These are phyloP conservation scores for Neurospora africana DNA, from an alignment of 495 filamentous ascomycete genomes.

Conservation along the genomic window DNA sequence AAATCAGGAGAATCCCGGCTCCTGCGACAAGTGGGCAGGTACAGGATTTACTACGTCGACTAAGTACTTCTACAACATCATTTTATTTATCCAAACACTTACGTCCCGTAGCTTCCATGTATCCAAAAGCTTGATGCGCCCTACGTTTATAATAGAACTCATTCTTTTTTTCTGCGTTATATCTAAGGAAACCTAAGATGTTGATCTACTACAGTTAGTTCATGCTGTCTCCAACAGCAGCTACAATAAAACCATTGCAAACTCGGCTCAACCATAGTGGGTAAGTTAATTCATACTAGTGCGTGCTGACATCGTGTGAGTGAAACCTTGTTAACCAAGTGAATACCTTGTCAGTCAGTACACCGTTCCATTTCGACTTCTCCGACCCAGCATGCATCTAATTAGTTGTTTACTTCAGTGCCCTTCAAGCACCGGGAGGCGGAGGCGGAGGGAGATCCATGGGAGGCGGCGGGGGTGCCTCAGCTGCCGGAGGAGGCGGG, in stretches of 20 bases:
- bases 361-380: neutral
- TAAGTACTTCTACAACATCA: too few species aligned
- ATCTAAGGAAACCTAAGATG: neutral
- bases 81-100: too few species aligned
- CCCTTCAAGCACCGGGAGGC: slow-evolving; percentile 41
- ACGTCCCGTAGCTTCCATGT: too few species aligned
- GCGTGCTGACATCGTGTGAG: neutral
- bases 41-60: too few species aligned
- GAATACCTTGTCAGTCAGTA: neutral
- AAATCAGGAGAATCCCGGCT: neutral
- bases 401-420: neutral
- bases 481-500: slow-evolving; percentile 42
- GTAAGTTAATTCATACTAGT: neutral
- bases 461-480: slow-evolving; percentile 64
- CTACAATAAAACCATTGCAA: neutral
- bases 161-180: neutral
- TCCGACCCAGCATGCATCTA: neutral
- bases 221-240: neutral
- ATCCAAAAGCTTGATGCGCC: neutral
- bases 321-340: neutral
- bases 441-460: slow-evolving; percentile 69
- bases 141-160: neutral
- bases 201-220: neutral
- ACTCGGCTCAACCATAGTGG: neutral
- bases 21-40: neutral